A percentile compares a stretch with the other conserved stretches of the same genome.
Evolutionary conservation across 78 protist genomes (phyloP).

Genomic region (Dictyostelium capitatum): DNA sequence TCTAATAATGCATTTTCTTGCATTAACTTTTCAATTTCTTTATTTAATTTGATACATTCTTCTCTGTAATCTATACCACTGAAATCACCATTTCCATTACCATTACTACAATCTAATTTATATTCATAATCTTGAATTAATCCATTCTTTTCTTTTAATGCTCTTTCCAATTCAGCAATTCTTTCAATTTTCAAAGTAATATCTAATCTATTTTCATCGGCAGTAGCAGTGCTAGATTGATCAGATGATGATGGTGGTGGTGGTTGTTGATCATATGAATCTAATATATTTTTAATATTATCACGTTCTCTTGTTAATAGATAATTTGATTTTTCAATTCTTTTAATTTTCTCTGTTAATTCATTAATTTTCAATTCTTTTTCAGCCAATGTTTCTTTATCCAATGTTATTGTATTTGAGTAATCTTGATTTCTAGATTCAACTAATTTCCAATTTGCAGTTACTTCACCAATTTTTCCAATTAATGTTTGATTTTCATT

Average conservation of each 20-base stretch:
- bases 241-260: background rate
- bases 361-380: background rate
- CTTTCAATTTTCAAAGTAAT: background rate
- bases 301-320: conserved; percentile 52
- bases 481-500: conserved; percentile 19
- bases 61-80: conserved; percentile 7
- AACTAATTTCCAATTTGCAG: conserved; percentile 14
- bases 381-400: background rate
- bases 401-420: background rate
- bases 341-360: conserved; percentile 19
- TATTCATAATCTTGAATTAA: conserved; percentile 31
- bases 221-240: background rate
- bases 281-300: conserved; percentile 45
- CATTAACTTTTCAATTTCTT: conserved; percentile 57
- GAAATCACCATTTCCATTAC: background rate
- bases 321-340: conserved; percentile 7
- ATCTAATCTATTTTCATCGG: background rate
- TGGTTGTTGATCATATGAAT: conserved; percentile 35
- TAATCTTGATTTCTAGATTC: conserved; percentile 45
- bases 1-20: conserved; percentile 81
- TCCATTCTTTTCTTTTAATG: conserved; percentile 32
- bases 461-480: conserved; percentile 61
- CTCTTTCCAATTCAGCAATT: conserved; percentile 49
- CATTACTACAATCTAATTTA: background rate
- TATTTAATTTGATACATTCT: conserved; percentile 27